Evolutionary conservation across 352 stramenopile species (phyloP).

Genomic region (Phytophthora quininea): DNA sequence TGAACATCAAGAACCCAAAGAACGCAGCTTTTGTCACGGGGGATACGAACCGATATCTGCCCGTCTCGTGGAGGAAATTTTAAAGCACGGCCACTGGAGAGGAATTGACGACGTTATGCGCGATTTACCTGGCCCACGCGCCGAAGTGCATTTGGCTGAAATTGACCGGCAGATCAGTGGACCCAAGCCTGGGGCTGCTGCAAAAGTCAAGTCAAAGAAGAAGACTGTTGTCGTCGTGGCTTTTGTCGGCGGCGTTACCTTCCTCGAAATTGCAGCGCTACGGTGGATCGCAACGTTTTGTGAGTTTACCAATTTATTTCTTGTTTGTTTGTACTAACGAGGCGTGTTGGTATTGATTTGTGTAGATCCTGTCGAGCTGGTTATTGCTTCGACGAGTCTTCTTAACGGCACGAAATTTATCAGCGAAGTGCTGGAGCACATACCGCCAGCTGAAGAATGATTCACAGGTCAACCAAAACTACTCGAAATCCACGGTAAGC

Average conservation of each 20-base stretch:
- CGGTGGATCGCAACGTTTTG: conserved; percentile 75
- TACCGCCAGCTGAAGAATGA: conserved; percentile 41
- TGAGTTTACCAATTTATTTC: conserved; percentile 26
- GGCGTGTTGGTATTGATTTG: conserved; percentile 6
- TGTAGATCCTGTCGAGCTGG: conserved; percentile 65
- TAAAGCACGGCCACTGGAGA: conserved; percentile 57
- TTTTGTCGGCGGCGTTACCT: conserved; percentile 74
- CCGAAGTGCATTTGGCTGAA: conserved; percentile 49
- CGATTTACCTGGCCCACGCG: conserved; percentile 53
- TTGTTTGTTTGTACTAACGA: conserved; percentile 3
- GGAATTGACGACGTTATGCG: conserved; percentile 55
- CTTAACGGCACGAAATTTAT: conserved; percentile 62
- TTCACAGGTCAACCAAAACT: neutral
- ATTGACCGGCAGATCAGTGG: conserved; percentile 12
- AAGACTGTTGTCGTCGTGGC: conserved; percentile 67
- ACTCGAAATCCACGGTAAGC: too few species aligned
- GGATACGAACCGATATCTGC: conserved; percentile 77
- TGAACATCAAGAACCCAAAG: conserved; percentile 59
- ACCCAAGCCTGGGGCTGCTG: conserved; percentile 2
- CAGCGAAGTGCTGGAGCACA: conserved; percentile 51
- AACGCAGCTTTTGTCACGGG: conserved; percentile 72
- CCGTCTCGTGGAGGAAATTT: conserved; percentile 69
- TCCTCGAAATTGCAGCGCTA: conserved; percentile 74
- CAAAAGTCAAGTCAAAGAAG: conserved; percentile 40
- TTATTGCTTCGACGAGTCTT: conserved; percentile 65